Conservation (phyloP, 148 eudicot genomes). For the Diospyros kaki region DNA sequence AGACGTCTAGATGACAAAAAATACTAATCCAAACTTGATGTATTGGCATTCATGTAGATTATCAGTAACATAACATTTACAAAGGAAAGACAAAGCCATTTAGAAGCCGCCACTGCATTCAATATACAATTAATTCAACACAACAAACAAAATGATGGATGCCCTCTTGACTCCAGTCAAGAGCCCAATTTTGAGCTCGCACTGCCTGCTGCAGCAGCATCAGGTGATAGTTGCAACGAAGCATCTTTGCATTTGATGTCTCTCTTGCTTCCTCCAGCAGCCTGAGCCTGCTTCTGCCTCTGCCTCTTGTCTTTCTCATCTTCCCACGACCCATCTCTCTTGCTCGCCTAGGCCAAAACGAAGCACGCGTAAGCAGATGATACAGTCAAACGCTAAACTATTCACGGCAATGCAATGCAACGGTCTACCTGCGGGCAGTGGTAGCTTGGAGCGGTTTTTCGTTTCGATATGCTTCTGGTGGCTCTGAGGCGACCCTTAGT, state of each 20-base stretch:
- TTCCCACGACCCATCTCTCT: constrained; percentile 27
- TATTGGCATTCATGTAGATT: too few species aligned
- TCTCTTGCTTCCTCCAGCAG: constrained; percentile 11
- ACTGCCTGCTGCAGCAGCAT: neutral
- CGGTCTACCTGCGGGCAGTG: neutral
- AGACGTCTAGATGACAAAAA: too few species aligned
- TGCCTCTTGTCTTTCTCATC: constrained; percentile 27
- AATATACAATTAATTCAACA: too few species aligned
- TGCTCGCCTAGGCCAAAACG: constrained; percentile 26
- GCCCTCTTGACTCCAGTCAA: neutral
- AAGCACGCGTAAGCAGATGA: neutral
- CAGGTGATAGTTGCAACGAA: constrained; percentile 17
- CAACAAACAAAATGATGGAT: neutral
- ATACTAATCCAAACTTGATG: too few species aligned
- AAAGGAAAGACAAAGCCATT: neutral
- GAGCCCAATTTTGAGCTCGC: constrained; percentile 12
- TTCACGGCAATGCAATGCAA: too few species aligned
- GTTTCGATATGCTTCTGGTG: constrained; percentile 8
- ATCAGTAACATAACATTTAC: constrained; percentile 6
- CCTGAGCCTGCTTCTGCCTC: constrained; percentile 21
- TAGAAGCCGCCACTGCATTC: neutral
- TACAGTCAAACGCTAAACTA: too few species aligned
- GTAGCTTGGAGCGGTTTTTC: constrained; percentile 10
- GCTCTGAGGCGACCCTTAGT: neutral
- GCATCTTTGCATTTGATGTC: constrained; percentile 23